A percentile compares a stretch with the other conserved stretches of the same genome.
Evolutionary conservation across 352 stramenopile genomes (phyloP).

Genomic region (Halophytophthora polymorphica): DNA sequence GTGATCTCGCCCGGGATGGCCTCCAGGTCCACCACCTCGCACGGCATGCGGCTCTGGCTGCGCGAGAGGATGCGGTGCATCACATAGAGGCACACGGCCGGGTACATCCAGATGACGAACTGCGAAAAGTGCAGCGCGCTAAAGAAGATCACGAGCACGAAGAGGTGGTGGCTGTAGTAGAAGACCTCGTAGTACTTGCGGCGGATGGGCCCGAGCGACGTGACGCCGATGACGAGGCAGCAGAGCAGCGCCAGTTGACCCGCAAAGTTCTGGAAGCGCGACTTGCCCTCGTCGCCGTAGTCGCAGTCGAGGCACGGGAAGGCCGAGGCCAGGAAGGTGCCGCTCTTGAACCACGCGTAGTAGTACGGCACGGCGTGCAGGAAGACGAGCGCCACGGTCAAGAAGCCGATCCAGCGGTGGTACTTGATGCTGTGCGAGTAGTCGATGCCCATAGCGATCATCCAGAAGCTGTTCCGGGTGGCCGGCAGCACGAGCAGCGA

Average conservation of each 20-base stretch:
- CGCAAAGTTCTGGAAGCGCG: constrained; percentile 71
- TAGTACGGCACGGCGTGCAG: constrained; percentile 75
- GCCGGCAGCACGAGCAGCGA: constrained; percentile 59
- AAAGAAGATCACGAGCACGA: constrained; percentile 75
- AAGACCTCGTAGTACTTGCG: constrained; percentile 83
- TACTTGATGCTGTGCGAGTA: constrained; percentile 88
- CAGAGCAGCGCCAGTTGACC: constrained; percentile 67
- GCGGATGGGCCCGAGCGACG: constrained; percentile 70
- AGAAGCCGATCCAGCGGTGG: constrained; percentile 81
- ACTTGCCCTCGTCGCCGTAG: constrained; percentile 58
- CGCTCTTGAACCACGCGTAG: constrained; percentile 55
- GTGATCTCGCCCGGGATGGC: constrained; percentile 81
- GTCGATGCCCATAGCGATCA: constrained; percentile 79
- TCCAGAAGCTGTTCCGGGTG: constrained; percentile 81
- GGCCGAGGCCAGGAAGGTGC: constrained; percentile 47
- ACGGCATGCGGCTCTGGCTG: constrained; percentile 66
- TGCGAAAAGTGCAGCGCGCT: constrained; percentile 69
- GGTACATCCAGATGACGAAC: constrained; percentile 87
- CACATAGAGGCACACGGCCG: constrained; percentile 69
- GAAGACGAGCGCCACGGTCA: constrained; percentile 63
- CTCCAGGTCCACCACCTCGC: constrained; percentile 80
- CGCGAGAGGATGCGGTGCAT: constrained; percentile 78
- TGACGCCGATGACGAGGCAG: constrained; percentile 71
- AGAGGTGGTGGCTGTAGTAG: constrained; percentile 87
- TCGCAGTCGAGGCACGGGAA: constrained; percentile 75